Percentiles rank a stretch among this genome's conserved stretches.
Conservation (phyloP, 2,329 filamentous ascomycete species). For the Xylariaceae sp. region DNA sequence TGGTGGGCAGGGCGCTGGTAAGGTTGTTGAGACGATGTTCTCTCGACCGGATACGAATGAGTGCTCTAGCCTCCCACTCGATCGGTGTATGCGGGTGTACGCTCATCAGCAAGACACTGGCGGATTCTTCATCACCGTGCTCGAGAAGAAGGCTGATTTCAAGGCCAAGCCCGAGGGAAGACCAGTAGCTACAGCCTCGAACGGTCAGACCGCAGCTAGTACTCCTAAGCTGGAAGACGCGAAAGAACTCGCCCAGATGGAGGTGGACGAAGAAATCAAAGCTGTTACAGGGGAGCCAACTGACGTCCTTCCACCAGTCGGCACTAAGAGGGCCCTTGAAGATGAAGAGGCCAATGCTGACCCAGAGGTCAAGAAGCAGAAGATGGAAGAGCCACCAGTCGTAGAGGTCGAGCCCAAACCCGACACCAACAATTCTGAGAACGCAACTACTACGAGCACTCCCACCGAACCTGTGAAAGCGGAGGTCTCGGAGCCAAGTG, state of each 20-base stretch:
- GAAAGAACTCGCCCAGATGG: conserved; percentile 20
- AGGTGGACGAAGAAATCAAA: conserved; percentile 34
- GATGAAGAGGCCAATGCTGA: conserved; percentile 32
- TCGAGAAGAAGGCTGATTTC: conserved; percentile 89
- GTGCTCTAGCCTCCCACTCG: conserved; percentile 67
- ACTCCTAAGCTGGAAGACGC: conserved; percentile 15
- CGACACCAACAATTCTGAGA: conserved; percentile 11
- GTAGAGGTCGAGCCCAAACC: conserved; percentile 9
- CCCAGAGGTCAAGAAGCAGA: conserved; percentile 44
- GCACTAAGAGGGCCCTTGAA: conserved; percentile 30
- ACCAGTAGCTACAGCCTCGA: conserved; percentile 32
- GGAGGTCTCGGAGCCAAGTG: too few species aligned
- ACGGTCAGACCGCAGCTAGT: conserved; percentile 8
- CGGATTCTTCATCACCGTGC: conserved; percentile 92
- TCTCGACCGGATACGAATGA: conserved; percentile 51
- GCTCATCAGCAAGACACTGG: conserved; percentile 95
- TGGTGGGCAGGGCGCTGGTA: conserved; percentile 59
- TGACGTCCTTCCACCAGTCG: conserved; percentile 26
- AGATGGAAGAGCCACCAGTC: conserved; percentile 29
- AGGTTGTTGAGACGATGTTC: conserved; percentile 81
- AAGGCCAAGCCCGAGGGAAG: conserved; percentile 67
- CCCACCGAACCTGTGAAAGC: conserved; percentile 9
- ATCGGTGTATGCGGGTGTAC: conserved; percentile 90
- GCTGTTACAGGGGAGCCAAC: conserved; percentile 28
- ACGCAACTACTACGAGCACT: conserved; percentile 13